Conservation (phyloP, 768 basidiomycete genomes). For the Pisolithus marmoratus region DNA sequence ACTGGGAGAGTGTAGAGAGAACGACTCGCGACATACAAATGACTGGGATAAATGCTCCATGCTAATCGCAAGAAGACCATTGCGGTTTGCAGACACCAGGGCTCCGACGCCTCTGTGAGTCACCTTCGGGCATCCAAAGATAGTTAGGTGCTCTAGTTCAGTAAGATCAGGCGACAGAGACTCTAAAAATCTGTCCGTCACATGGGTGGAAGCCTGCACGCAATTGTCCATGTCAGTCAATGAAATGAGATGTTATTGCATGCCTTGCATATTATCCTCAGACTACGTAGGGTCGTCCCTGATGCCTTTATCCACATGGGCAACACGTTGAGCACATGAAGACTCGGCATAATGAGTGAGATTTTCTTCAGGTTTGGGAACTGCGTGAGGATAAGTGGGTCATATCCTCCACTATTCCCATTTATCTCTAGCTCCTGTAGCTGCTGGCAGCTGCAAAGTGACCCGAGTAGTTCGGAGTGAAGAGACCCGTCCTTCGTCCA, state of each 20-base stretch:
- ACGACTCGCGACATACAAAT: slow-evolving; percentile 42
- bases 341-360: slow-evolving; percentile 71
- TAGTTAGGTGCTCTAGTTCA: slow-evolving; percentile 49
- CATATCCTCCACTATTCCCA: slow-evolving; percentile 46
- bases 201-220: slow-evolving; percentile 44
- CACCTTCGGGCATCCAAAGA: slow-evolving; percentile 67
- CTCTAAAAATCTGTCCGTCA: slow-evolving; percentile 54
- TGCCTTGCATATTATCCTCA: slow-evolving; percentile 72
- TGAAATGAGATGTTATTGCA: slow-evolving; percentile 4
- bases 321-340: slow-evolving; percentile 44
- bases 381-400: slow-evolving; percentile 42
- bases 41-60: slow-evolving; percentile 57
- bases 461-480: slow-evolving; percentile 50
- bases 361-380: slow-evolving; percentile 53
- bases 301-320: slow-evolving; percentile 45
- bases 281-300: slow-evolving; percentile 41
- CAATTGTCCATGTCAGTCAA: background rate
- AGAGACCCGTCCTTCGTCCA: slow-evolving; percentile 83
- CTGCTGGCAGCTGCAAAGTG: slow-evolving; percentile 36
- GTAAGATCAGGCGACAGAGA: slow-evolving; percentile 43
- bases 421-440: slow-evolving; percentile 67
- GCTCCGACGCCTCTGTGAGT: slow-evolving; percentile 55
- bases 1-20: background rate
- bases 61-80: slow-evolving; percentile 47
- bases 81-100: slow-evolving; percentile 39